Percentiles rank a stretch among this genome's conserved stretches.
Evolutionary conservation across 73 alveolate species (phyloP).

Genomic region (Paramecium pentaurelia): DNA sequence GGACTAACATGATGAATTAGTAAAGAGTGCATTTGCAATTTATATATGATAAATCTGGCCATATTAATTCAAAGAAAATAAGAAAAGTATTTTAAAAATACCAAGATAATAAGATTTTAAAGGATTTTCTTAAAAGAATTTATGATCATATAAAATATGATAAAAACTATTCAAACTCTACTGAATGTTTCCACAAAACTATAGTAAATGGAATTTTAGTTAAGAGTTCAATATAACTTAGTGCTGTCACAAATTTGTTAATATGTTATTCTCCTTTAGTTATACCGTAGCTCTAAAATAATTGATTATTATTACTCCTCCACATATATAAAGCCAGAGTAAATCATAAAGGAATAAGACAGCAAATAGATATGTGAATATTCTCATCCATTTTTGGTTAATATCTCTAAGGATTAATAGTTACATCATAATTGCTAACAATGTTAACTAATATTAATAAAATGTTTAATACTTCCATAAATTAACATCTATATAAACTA

Average conservation of each 20-base stretch:
- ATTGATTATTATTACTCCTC: background rate
- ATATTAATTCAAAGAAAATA: slow-evolving; percentile 43
- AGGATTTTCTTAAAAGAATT: slow-evolving; percentile 27
- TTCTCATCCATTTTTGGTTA: background rate
- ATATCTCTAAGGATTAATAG: background rate
- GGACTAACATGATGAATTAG: background rate
- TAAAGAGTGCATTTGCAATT: background rate
- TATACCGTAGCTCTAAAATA: background rate
- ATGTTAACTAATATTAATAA: background rate
- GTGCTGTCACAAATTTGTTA: background rate
- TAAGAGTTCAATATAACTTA: background rate
- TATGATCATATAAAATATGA: background rate
- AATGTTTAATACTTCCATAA: background rate
- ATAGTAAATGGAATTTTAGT: slow-evolving; percentile 3
- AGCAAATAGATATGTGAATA: background rate
- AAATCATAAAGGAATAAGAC: background rate
- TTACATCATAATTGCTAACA: background rate
- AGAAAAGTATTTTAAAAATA: slow-evolving; percentile 20
- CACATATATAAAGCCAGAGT: background rate
- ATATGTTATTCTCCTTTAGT: background rate
- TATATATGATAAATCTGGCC: slow-evolving; percentile 1
- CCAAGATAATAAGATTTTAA: slow-evolving; percentile 45
- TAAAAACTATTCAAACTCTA: slow-evolving; percentile 7
- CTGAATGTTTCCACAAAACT: background rate
- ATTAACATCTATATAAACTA: background rate